These are phyloP conservation scores for Periconia digitata DNA, from an alignment of 2,329 filamentous ascomycete genomes.

Conservation along the genomic window DNA sequence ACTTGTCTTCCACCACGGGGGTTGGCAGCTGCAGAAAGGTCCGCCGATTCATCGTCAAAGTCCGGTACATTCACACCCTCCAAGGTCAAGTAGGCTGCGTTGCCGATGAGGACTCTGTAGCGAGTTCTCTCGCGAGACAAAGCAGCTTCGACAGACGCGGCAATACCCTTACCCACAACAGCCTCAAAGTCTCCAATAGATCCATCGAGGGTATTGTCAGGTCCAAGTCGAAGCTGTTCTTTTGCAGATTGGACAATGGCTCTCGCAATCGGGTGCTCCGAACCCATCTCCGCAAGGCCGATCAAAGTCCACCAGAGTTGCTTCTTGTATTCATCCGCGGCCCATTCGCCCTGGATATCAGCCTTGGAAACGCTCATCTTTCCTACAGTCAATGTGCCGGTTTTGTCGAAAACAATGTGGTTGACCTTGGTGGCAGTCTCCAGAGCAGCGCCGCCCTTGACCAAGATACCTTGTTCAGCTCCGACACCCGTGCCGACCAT, in stretches of 20 bases:
- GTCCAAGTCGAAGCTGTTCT: constrained; percentile 69
- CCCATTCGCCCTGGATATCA: constrained; percentile 70
- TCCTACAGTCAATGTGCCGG: constrained; percentile 88
- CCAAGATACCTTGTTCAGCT: constrained; percentile 93
- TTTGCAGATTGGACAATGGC: constrained; percentile 79
- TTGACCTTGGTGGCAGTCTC: constrained; percentile 89
- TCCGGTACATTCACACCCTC: constrained; percentile 67
- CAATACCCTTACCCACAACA: constrained; percentile 81
- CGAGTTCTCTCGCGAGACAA: constrained; percentile 66
- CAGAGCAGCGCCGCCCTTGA: constrained; percentile 91
- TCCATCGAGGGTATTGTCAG: constrained; percentile 77
- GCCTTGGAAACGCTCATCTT: constrained; percentile 88
- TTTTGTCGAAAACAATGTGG: constrained; percentile 92
- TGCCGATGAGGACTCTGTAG: constrained; percentile 83
- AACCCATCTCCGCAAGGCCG: constrained; percentile 91
- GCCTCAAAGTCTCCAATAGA: constrained; percentile 83
- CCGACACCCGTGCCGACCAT: constrained; percentile 99
- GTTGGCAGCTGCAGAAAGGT: constrained; percentile 30
- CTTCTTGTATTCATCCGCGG: constrained; percentile 65
- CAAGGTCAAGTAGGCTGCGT: constrained; percentile 72
- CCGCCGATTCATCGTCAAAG: constrained; percentile 55
- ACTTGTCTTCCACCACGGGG: constrained; percentile 43
- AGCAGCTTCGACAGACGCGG: constrained; percentile 77
- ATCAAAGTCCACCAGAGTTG: constrained; percentile 94
- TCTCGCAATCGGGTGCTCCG: constrained; percentile 93